Conservation (phyloP, 2,329 filamentous ascomycete species). For the Exutisphaerella laricina region DNA sequence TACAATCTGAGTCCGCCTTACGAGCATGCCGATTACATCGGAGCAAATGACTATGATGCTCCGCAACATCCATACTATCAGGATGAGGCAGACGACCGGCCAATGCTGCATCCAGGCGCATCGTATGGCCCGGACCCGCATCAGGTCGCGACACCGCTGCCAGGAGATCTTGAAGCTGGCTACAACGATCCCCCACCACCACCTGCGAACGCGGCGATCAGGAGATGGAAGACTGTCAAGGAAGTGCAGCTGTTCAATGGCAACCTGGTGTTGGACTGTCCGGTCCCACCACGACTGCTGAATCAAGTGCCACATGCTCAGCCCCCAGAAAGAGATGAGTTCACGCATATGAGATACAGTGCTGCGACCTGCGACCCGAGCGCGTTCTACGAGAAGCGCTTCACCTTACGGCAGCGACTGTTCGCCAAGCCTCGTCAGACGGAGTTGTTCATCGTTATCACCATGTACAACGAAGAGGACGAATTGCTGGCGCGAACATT, state of each 20-base stretch:
- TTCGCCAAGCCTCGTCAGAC: constrained; percentile 91
- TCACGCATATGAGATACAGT: constrained; percentile 88
- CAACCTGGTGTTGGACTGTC: constrained; percentile 94
- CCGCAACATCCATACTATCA: constrained; percentile 52
- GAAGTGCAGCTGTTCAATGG: constrained; percentile 91
- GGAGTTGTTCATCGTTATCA: constrained; percentile 92
- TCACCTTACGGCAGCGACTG: constrained; percentile 83
- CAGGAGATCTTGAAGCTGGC: constrained; percentile 30
- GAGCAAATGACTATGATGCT: constrained; percentile 46
- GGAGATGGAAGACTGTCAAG: constrained; percentile 97
- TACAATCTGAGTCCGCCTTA: constrained; percentile 66
- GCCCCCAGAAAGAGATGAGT: constrained; percentile 76
- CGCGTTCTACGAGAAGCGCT: constrained; percentile 82
- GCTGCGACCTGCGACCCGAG: constrained; percentile 90
- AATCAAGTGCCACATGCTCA: constrained; percentile 80
- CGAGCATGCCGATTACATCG: constrained; percentile 75
- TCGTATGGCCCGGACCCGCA: constrained; percentile 58
- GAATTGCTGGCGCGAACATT: constrained; percentile 92
- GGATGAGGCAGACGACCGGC: constrained; percentile 63
- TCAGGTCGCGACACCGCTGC: constrained; percentile 37
- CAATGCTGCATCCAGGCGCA: constrained; percentile 65
- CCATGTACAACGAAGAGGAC: constrained; percentile 99
- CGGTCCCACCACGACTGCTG: constrained; percentile 80
- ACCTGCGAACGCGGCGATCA: constrained; percentile 58
- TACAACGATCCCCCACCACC: constrained; percentile 44